Conservation (phyloP, 2,329 filamentous ascomycete species). For the Zymoseptoria pseudotritici region DNA sequence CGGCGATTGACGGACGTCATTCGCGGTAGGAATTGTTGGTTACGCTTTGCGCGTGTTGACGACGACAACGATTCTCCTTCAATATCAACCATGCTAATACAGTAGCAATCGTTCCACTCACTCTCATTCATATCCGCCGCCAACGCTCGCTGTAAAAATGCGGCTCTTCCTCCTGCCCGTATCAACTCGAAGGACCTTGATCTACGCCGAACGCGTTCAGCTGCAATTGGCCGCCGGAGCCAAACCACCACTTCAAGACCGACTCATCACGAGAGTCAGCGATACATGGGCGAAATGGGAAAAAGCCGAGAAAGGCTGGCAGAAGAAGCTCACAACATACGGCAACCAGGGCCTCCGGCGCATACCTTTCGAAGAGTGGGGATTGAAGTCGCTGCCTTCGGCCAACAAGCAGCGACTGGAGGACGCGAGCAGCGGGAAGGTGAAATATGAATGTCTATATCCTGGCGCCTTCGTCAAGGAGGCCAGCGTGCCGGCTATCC, state of each 20-base stretch:
- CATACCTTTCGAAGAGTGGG: constrained; percentile 97
- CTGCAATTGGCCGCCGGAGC: constrained; percentile 35
- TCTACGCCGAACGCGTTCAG: constrained; percentile 75
- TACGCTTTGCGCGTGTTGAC: neutral
- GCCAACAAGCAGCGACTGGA: constrained; percentile 59
- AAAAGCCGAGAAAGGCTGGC: constrained; percentile 63
- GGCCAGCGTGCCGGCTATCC: constrained; percentile 53
- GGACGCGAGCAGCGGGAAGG: constrained; percentile 55
- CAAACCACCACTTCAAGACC: constrained; percentile 57
- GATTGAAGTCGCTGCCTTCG: constrained; percentile 85
- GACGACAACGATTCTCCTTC: neutral
- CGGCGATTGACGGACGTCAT: neutral
- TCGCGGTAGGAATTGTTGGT: neutral
- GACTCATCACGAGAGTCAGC: constrained; percentile 61
- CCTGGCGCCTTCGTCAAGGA: constrained; percentile 62
- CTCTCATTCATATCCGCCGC: neutral
- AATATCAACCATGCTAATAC: neutral
- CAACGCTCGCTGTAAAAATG: constrained; percentile 47
- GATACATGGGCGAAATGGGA: constrained; percentile 83
- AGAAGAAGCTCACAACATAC: constrained; percentile 75
- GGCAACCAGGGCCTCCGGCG: constrained; percentile 79
- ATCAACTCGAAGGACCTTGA: constrained; percentile 79
- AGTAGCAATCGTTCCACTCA: neutral
- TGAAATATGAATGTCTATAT: constrained; percentile 52
- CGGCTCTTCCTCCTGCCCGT: constrained; percentile 90